Evolutionary conservation across 345 rosid genomes (phyloP), one percentile per base, ranked within the genome.

Genomic region (Cardamine resedifolia): DNA sequence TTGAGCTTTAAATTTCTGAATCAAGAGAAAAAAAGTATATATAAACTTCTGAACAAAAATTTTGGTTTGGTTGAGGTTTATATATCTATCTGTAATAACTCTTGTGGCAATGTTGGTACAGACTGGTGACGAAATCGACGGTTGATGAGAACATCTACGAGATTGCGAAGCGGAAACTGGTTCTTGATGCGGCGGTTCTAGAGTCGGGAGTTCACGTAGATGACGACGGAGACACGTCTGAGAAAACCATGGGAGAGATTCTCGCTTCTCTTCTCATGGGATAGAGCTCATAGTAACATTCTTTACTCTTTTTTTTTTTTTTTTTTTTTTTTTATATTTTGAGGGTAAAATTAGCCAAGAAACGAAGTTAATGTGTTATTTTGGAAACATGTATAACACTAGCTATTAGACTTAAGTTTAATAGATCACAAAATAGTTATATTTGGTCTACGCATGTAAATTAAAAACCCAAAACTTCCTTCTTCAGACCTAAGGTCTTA

Each of bases 201-300:
- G 94, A 92, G 79, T 83, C 92, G 1, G 96, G 90, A 16, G 51
- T 87, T 38, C 86, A 80, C 72, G 81, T 88, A 64, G 89, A 83
- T 36, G 76, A 88, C 24, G 83, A 82, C 49, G 84, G 87, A 26
- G 83, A 80, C 56, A 73, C 82, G 5, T 51, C 88, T 4, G 95
- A 91, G 83, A 89, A 82, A 83, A 92, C 94, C 1, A 90, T 90
- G 96, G 96, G 98, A 68, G 91, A 95, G 80, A 92, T 90, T 79
- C 78, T 95, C 11, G 85, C 97, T 26, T 85, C 97, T 6, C 87
- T 95, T 59, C 78, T 92, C 67, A 81, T 90, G 88, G 84, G 82
- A 56, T 88, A 86, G 77, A 86, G 77, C 62, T 15, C 47, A n/a
- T 43, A 44, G 49, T 44, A 59, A 41, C 44, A 20, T 24, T 48